Conservation (phyloP, 257 asterid genomes). For the Solanum sparsipilum region DNA sequence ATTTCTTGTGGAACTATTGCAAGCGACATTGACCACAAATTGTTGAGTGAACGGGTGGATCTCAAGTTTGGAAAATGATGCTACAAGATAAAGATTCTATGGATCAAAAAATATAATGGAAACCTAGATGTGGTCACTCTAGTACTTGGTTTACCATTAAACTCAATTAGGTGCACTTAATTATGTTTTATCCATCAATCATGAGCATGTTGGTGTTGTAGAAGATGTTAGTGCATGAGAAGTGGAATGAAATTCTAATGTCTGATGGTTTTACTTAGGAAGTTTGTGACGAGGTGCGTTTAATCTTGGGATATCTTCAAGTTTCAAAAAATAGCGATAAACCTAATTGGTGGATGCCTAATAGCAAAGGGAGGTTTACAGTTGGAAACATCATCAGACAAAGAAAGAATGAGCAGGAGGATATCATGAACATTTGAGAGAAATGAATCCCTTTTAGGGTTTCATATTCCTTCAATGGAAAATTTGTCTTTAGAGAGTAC, state of each 20-base stretch:
- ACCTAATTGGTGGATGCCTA: background rate
- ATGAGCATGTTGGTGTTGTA: background rate
- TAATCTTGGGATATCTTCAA: background rate
- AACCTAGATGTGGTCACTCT: too few relatives aligned
- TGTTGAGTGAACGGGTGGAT: too few relatives aligned
- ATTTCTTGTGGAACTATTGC: too few relatives aligned
- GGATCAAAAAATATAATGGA: too few relatives aligned
- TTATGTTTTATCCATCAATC: background rate
- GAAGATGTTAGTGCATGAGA: background rate
- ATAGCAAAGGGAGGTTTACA: too few relatives aligned
- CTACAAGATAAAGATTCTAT: too few relatives aligned
- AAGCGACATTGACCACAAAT: too few relatives aligned
- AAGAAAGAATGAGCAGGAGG: background rate
- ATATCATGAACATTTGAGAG: background rate
- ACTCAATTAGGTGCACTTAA: background rate
- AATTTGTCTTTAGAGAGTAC: background rate
- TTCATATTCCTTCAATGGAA: background rate
- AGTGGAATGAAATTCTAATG: background rate
- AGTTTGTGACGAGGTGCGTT: background rate
- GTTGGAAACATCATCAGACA: too few relatives aligned
- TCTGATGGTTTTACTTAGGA: too few relatives aligned
- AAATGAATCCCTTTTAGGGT: background rate
- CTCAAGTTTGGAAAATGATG: too few relatives aligned
- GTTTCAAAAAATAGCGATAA: background rate
- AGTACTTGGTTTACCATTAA: background rate